These are phyloP conservation scores for Eustoma russellianum DNA, from an alignment of 257 asterid genomes.

Conservation along the genomic window DNA sequence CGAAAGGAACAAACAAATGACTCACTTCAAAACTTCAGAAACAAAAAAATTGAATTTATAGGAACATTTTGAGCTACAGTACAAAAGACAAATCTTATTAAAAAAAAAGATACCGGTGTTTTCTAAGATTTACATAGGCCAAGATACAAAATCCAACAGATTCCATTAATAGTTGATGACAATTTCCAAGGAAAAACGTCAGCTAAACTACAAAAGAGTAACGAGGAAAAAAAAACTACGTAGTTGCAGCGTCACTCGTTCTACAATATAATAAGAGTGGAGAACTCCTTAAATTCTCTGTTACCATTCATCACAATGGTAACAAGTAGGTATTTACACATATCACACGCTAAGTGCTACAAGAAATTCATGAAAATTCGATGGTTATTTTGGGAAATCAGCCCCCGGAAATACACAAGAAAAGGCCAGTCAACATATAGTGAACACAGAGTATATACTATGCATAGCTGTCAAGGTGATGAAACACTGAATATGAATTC, in stretches of 20 bases:
- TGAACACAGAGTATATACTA: too few species aligned
- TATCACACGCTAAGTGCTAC: too few species aligned
- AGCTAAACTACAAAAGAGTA: conserved; percentile 14
- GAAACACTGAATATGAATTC: too few species aligned
- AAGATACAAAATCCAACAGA: conserved; percentile 6
- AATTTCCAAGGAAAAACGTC: conserved; percentile 23
- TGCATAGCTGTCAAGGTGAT: too few species aligned
- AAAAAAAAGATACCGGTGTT: conserved; percentile 14
- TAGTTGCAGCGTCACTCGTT: neutral
- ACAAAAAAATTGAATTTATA: neutral
- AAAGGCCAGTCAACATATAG: too few species aligned
- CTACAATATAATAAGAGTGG: conserved; percentile 3
- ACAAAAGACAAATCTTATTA: conserved; percentile 9
- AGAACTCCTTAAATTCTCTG: neutral
- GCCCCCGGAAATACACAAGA: too few species aligned
- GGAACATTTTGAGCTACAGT: conserved; percentile 3
- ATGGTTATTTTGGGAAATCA: too few species aligned
- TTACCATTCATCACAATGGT: too few species aligned
- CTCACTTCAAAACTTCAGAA: neutral
- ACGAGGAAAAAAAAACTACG: conserved; percentile 10
- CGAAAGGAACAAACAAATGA: neutral
- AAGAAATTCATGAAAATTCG: neutral
- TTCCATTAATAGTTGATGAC: conserved; percentile 13
- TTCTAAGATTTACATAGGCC: conserved; percentile 8
- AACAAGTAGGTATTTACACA: too few species aligned